Base-by-base conservation (phyloP, 805 yeast species). In the Metschnikowia vanudenii region DNA sequence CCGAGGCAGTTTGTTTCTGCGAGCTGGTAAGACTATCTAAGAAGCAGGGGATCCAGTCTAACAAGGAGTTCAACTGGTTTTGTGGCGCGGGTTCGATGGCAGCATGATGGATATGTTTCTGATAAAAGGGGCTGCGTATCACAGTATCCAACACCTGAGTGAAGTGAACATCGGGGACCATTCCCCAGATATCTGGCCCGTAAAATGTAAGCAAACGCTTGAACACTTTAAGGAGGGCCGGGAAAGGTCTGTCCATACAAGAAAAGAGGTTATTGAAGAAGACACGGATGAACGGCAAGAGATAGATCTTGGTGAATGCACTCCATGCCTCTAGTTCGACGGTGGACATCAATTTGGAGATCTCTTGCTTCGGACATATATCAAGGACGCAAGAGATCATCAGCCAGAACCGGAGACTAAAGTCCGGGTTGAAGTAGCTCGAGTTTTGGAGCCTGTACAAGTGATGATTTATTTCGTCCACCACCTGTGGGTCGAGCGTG, bases 111-210 rank as follows among this genome's bases (percentile, higher is more conserved):
- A 83, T 57, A 42, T 62, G 66, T 14, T 63, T 64, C 0, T 68
- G 56, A 53, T 72, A 81, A 39, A 69, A 64, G 1, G 83, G 81
- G 54, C 78, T 82, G 16, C 76, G 76, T 39, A 84, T 72, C 1
- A 85, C 69, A 14, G 81, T 73, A 52, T 84, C 90, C 42, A 85
- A 61, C 37, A 83, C 68, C 49, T 80, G 81, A 24, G 71, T 73
- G 49, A 76, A 78, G 2, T 78, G 76, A 49, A 69, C 76, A 0
- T 87, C 88, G 1, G 75, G 66, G 3, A 81, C 71, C 20, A 65
- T 54, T 0, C 60, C 55, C 92, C 94, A 88, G 7, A 45, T 10
- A 3, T 35, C 11, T 14, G 40, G 24, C 8, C 48, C 48, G 47
- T 83, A 78, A 3, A 67, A 65, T 0, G 56, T 16, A 7, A 71